Percentiles rank a stretch among this genome's conserved stretches.
Conservation (phyloP, 23 red algal genomes). For the Gracilariopsis chorda region DNA sequence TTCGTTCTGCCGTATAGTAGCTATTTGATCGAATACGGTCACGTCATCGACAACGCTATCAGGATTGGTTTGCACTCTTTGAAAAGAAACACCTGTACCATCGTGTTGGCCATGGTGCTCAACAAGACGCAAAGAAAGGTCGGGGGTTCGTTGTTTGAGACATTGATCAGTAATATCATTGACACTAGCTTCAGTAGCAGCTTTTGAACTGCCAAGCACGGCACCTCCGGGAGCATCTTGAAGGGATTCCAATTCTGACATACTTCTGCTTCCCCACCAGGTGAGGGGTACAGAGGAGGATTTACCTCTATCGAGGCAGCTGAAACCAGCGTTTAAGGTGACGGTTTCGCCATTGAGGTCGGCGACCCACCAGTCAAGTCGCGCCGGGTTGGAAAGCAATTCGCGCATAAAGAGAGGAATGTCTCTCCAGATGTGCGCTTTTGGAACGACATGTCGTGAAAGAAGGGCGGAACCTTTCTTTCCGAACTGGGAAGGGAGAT, state of each 20-base stretch:
- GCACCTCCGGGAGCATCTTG: background rate
- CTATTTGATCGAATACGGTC: background rate
- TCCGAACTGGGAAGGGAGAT: background rate
- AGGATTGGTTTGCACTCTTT: background rate
- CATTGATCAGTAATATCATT: slow-evolving; percentile 30
- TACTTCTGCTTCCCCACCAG: slow-evolving; percentile 4
- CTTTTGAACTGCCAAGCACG: background rate
- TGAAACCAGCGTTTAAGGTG: slow-evolving; percentile 34
- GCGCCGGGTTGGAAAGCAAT: background rate
- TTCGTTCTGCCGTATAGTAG: background rate
- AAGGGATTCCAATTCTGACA: background rate
- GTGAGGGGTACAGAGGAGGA: background rate
- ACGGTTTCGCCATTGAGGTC: background rate
- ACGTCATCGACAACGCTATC: background rate
- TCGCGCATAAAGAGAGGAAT: background rate
- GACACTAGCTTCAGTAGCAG: background rate
- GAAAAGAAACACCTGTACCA: slow-evolving; percentile 9
- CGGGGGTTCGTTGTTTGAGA: background rate
- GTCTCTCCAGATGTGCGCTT: background rate
- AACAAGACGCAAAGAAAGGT: slow-evolving; percentile 19
- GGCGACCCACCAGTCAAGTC: slow-evolving; percentile 26
- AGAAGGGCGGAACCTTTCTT: slow-evolving; percentile 27
- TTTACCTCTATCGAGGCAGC: slow-evolving; percentile 1
- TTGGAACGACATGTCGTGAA: background rate
- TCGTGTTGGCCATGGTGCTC: slow-evolving; percentile 24